phyloP scores from a whole-genome alignment of 1,139 yeast species.

The Yamadazyma buinensis region DNA sequence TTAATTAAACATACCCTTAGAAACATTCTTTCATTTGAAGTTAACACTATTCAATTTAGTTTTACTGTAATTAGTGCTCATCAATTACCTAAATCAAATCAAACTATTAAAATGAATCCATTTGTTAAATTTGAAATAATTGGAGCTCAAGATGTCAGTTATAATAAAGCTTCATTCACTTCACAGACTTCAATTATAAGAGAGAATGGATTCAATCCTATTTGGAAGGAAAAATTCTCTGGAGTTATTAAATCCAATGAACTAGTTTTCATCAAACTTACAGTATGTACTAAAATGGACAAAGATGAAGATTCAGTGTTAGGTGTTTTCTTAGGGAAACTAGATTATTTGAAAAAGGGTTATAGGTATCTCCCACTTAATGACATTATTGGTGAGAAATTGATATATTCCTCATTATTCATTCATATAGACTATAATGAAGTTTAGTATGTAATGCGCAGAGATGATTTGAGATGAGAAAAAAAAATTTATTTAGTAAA shows the following conservation, averaged over 20 bases:
- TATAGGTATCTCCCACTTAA: conserved; percentile 76
- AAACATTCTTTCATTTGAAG: conserved; percentile 7
- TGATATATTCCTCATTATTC: conserved; percentile 74
- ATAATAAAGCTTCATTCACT: conserved; percentile 16
- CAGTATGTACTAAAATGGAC: conserved; percentile 18
- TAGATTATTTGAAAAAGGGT: conserved; percentile 63
- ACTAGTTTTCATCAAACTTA: conserved; percentile 32
- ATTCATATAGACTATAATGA: conserved; percentile 39
- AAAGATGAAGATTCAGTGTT: conserved; percentile 34
- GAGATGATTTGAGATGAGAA: conserved; percentile 2
- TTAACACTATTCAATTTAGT: conserved; percentile 15
- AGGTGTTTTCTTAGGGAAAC: conserved; percentile 56
- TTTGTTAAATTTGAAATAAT: conserved; percentile 54
- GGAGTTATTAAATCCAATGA: conserved; percentile 40
- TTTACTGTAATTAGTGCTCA: conserved; percentile 76
- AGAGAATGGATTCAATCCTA: conserved; percentile 82
- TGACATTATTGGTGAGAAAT: conserved; percentile 77
- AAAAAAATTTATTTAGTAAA: neutral
- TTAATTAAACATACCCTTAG: conserved; percentile 22
- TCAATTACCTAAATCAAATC: conserved; percentile 64
- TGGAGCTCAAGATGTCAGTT: conserved; percentile 32
- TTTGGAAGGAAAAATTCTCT: conserved; percentile 60
- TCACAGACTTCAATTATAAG: conserved; percentile 34
- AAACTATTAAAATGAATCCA: conserved; percentile 46
- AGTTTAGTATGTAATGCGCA: neutral